Conservation (phyloP, 1,284 basidiomycete species). For the Rhodotorula sp. region DNA sequence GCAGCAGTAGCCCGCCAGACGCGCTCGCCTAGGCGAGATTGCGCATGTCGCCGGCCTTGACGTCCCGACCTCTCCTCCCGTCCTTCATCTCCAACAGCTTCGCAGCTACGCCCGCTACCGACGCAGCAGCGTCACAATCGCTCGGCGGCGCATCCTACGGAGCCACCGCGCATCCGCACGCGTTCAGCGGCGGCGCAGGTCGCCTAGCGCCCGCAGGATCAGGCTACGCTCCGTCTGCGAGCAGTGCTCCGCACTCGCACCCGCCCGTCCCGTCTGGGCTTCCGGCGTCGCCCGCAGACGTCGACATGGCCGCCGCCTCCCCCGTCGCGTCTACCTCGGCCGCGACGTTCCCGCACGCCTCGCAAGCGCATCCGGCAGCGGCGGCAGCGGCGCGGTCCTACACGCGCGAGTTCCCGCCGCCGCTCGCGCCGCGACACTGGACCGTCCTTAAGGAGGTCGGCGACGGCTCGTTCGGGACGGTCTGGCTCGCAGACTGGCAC, state of each 20-base stretch:
- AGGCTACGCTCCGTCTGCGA: background rate
- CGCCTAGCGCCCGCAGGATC: background rate
- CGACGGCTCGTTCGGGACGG: constrained; percentile 95
- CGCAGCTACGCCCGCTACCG: background rate
- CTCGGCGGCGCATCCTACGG: background rate
- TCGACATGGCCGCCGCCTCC: background rate
- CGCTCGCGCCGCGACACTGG: constrained; percentile 53
- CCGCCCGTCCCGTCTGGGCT: background rate
- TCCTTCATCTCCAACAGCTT: background rate
- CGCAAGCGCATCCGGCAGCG: background rate
- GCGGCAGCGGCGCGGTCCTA: background rate
- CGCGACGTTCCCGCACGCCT: background rate
- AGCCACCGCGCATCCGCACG: background rate
- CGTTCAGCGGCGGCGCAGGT: background rate
- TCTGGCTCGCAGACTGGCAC: constrained; percentile 99
- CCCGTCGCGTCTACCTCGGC: background rate
- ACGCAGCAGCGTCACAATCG: background rate
- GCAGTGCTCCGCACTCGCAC: background rate
- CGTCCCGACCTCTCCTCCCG: background rate
- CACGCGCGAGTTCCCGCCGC: constrained; percentile 33
- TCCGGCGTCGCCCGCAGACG: background rate
- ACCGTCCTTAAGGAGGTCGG: constrained; percentile 80
- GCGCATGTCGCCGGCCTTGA: constrained; percentile 2
- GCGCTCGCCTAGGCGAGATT: background rate
- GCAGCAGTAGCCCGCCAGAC: background rate